These are phyloP conservation scores for Lactarius vividus DNA, from an alignment of 768 basidiomycete genomes.

Conservation along the genomic window DNA sequence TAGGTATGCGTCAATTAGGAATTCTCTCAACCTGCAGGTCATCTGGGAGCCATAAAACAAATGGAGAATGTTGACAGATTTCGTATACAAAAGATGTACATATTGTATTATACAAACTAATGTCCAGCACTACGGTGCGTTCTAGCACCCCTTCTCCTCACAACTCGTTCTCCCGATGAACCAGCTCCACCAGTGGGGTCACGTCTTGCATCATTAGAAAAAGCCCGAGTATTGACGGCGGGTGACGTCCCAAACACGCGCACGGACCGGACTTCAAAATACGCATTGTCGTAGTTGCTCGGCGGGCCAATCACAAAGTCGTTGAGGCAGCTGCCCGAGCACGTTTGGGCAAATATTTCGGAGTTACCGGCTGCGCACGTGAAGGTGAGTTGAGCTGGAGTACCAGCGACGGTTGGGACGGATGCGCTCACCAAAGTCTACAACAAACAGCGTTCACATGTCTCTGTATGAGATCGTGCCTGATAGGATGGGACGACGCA, in stretches of 20 bases:
- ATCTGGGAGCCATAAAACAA: no score
- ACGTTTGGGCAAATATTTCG: conserved; percentile 16
- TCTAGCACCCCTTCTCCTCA: neutral
- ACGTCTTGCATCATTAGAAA: neutral
- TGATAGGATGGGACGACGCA: conserved; percentile 28
- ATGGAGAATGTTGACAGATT: no score
- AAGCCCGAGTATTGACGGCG: neutral
- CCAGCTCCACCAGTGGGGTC: neutral
- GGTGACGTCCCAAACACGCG: conserved; percentile 30
- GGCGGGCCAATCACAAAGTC: conserved; percentile 39
- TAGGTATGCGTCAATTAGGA: no score
- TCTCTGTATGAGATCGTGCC: no score
- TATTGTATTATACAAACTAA: no score
- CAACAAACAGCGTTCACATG: no score
- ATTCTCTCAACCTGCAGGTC: no score
- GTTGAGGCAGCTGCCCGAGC: conserved; percentile 25
- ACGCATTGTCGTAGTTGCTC: conserved; percentile 36
- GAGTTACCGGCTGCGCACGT: conserved; percentile 15
- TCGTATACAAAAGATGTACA: no score
- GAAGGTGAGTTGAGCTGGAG: conserved; percentile 6
- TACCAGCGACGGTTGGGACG: neutral
- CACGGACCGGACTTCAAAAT: conserved; percentile 44
- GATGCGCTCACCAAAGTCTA: conserved; percentile 13
- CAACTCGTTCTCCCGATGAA: neutral
- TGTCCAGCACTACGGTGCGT: no score